These are phyloP conservation scores for Trichoderma semiorbis DNA, from an alignment of 2,329 filamentous ascomycete species.

Conservation along the genomic window DNA sequence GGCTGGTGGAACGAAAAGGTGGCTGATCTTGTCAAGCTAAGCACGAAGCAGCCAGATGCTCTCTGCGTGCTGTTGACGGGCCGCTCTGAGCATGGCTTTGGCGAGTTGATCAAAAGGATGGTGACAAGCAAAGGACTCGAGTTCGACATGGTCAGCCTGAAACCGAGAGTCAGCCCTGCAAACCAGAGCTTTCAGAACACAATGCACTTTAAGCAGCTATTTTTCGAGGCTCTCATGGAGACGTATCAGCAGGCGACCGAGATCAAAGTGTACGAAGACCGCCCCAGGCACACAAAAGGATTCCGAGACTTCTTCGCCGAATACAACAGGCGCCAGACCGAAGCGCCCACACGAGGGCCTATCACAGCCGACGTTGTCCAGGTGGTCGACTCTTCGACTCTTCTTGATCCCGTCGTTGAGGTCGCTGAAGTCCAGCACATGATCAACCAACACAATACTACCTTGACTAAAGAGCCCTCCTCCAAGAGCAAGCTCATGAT, in stretches of 20 bases:
- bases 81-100: constrained; percentile 72
- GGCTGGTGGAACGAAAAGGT: constrained; percentile 98
- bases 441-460: constrained; percentile 79
- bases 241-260: constrained; percentile 84
- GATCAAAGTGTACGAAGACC: constrained; percentile 70
- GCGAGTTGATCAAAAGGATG: constrained; percentile 78
- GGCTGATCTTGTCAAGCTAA: constrained; percentile 73
- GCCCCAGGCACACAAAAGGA: constrained; percentile 65
- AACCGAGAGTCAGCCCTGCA: constrained; percentile 77
- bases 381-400: constrained; percentile 71
- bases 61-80: constrained; percentile 86
- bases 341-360: constrained; percentile 54
- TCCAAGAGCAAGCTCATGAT: constrained; percentile 58
- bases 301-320: constrained; percentile 82
- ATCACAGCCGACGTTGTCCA: constrained; percentile 80
- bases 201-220: constrained; percentile 87
- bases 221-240: constrained; percentile 75
- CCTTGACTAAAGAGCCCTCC: constrained; percentile 34
- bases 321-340: constrained; percentile 62
- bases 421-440: constrained; percentile 82
- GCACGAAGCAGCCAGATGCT: constrained; percentile 78
- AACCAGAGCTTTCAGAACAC: constrained; percentile 77
- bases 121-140: constrained; percentile 71
- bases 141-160: constrained; percentile 85
- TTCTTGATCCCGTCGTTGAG: constrained; percentile 74